Evolutionary conservation across 257 asterid genomes (phyloP).

Genomic region (Eucommia ulmoides): DNA sequence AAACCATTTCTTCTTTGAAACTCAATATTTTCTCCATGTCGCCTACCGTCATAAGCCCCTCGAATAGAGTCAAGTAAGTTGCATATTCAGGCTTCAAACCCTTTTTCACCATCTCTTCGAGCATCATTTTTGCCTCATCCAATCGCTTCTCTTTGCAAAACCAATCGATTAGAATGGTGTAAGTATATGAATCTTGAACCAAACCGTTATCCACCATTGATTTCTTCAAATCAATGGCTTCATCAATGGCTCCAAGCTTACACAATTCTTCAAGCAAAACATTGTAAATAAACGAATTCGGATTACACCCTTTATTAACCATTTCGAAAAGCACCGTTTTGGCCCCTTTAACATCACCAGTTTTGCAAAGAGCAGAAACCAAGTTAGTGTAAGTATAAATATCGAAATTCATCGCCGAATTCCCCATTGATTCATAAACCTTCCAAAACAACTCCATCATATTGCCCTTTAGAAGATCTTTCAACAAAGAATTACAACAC

Average conservation of each 20-base stretch:
- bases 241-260: constrained; percentile 8
- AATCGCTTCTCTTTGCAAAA: constrained; percentile 10
- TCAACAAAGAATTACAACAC: constrained; percentile 6
- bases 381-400: constrained; percentile 5
- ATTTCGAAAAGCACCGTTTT: constrained; percentile 10
- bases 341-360: constrained; percentile 9
- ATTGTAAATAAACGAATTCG: constrained; percentile 6
- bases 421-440: constrained; percentile 9
- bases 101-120: constrained; percentile 13
- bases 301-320: constrained; percentile 8
- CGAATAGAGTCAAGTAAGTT: constrained; percentile 7
- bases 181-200: constrained; percentile 8
- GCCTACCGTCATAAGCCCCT: constrained; percentile 8
- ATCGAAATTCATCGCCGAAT: constrained; percentile 5
- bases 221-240: constrained; percentile 12
- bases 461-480: constrained; percentile 7
- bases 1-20: constrained; percentile 4
- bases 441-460: constrained; percentile 14
- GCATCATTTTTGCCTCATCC: constrained; percentile 10
- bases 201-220: constrained; percentile 9
- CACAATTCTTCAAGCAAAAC: constrained; percentile 12
- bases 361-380: constrained; percentile 10
- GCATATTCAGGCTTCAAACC: constrained; percentile 11
- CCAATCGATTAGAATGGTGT: constrained; percentile 9
- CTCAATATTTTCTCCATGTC: constrained; percentile 4